Evolutionary conservation across 1,284 basidiomycete genomes (phyloP), one percentile per base, ranked within the genome.

Genomic region (Ceratorhiza oryzae-sativae): DNA sequence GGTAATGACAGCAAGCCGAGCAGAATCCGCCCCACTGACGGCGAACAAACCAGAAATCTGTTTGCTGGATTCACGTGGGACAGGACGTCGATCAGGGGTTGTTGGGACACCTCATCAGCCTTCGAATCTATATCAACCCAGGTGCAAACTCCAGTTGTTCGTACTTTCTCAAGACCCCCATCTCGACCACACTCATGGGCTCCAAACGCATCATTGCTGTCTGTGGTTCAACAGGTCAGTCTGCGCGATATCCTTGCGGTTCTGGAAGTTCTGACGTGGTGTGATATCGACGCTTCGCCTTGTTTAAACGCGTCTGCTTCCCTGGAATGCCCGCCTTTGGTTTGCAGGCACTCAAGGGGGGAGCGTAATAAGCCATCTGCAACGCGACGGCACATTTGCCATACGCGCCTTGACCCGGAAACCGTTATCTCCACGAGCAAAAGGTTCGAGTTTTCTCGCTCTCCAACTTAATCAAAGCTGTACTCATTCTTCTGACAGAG

Each of bases 391-490:
- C 1, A 58, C 34, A 12, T 73, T 73, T 63, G 65, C 55, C 13
- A 58, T 73, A 15, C 72, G 72, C 23, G 72, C 72, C 15, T 49
- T 73, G 48, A 73, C 68, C 1, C 61, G 72, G 12, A 63, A 71
- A 39, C 58, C 68, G 48, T 45, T 46, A 51, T 53, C 46, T 25
- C 48, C 68, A n/a, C 48, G 49, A 18, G 72, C 68, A 20, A 32
- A 34, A 59, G 68, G 72, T 73, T 53, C 51, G 48, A 10, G 56
- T 49, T 32, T 39, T 13, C 36, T 53, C 39, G 36, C 61, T 27
- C 30, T 39, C 13, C 32, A 8, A 36, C 23, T 15, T 18, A n/a
- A 41, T 13, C 48, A 20, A 13, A 39, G 8, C 23, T 15, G 15
- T n/a, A 62, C 62, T 56, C n/a, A 41, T n/a, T 15, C 6, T 32